These are phyloP conservation scores for Penicillium verhagenii DNA, from an alignment of 495 filamentous ascomycete species.

Conservation along the genomic window DNA sequence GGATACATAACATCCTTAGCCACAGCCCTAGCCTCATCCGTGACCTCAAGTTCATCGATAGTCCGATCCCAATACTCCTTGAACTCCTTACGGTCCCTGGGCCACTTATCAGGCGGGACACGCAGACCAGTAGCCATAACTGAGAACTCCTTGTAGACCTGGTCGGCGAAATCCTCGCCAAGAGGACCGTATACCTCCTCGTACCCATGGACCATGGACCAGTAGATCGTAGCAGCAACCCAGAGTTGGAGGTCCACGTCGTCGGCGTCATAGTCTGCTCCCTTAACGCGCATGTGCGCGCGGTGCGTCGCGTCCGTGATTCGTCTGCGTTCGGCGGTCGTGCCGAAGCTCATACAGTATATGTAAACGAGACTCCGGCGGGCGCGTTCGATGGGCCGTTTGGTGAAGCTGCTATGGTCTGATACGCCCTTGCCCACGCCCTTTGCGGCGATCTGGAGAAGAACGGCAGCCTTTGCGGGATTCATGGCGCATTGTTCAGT, in stretches of 20 bases:
- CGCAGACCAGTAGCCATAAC: slow-evolving; percentile 19
- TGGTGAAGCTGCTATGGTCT: not conserved
- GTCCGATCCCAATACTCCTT: slow-evolving; percentile 21
- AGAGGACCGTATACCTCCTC: slow-evolving; percentile 19
- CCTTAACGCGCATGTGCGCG: slow-evolving; percentile 17
- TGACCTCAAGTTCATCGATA: slow-evolving; percentile 17
- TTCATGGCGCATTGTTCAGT: not conserved
- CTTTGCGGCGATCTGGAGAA: not conserved
- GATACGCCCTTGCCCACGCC: not conserved
- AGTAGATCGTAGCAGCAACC: slow-evolving; percentile 20
- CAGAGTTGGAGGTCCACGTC: slow-evolving; percentile 21
- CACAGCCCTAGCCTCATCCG: slow-evolving; percentile 17
- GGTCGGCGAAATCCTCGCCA: slow-evolving; percentile 5
- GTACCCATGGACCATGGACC: slow-evolving; percentile 10
- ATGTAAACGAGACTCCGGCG: not conserved
- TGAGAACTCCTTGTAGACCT: slow-evolving; percentile 11
- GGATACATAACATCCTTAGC: slow-evolving; percentile 16
- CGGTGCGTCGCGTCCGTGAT: not conserved
- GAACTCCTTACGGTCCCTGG: slow-evolving; percentile 11
- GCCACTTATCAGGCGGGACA: slow-evolving; percentile 20
- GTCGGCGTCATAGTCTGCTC: slow-evolving; percentile 18
- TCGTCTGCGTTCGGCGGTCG: not conserved
- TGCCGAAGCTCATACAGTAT: not conserved
- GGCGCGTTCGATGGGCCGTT: not conserved
- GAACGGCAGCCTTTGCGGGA: not conserved